A percentile compares a stretch with the other conserved stretches of the same genome.
Evolutionary conservation across 177 flowering plant species (phyloP).

Genomic region (Vitis hybrid): DNA sequence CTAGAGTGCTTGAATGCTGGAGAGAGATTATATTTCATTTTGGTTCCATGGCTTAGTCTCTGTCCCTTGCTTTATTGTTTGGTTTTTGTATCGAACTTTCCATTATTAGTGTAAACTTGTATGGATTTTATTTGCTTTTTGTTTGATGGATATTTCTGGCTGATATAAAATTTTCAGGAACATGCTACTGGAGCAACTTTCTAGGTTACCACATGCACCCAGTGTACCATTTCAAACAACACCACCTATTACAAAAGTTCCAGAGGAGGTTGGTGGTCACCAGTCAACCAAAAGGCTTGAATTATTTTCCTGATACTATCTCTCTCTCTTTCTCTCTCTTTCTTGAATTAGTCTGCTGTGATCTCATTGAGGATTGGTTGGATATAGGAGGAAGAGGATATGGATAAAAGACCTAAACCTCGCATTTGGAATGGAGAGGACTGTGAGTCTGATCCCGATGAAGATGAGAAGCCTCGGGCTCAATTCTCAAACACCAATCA

Average conservation of each 20-base stretch:
- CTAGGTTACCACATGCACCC: conserved; percentile 72
- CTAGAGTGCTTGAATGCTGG: no score
- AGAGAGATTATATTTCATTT: no score
- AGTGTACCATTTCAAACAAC: conserved; percentile 80
- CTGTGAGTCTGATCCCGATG: conserved; percentile 71
- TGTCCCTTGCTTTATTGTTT: neutral
- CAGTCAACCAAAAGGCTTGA: neutral
- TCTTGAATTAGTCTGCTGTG: neutral
- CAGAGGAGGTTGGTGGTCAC: conserved; percentile 61
- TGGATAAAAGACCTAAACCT: conserved; percentile 65
- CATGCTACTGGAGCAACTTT: conserved; percentile 72
- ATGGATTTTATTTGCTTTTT: neutral
- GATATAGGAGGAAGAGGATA: conserved; percentile 64
- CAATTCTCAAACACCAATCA: conserved; percentile 18
- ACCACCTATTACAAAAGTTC: conserved; percentile 57
- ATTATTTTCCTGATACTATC: neutral
- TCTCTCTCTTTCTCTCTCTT: neutral
- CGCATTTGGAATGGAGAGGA: conserved; percentile 82
- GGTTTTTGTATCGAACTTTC: neutral
- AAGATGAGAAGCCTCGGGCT: conserved; percentile 39
- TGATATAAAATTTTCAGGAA: conserved; percentile 40
- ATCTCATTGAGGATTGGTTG: conserved; percentile 11
- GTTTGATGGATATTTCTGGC: neutral
- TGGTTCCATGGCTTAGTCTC: no score
- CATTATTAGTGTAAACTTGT: neutral